phyloP scores from a whole-genome alignment of 2,329 filamentous ascomycete genomes.

The Aurifilum marmelostoma region DNA sequence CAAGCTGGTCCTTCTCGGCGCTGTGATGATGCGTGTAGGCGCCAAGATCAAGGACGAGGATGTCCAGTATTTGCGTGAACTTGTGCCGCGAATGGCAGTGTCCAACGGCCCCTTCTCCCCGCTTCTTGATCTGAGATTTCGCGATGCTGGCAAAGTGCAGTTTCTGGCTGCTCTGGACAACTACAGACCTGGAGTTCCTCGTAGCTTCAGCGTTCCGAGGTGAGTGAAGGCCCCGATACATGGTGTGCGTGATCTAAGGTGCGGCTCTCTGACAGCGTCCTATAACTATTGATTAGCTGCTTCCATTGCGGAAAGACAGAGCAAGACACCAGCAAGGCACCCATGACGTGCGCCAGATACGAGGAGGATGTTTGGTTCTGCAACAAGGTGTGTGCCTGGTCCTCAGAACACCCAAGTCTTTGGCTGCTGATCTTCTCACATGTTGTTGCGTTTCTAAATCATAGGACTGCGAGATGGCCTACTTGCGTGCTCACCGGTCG shows the following conservation, averaged over 20 bases:
- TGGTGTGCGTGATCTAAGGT: not conserved
- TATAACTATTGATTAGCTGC: slow-evolving; percentile 32
- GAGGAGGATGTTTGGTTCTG: slow-evolving; percentile 31
- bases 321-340: slow-evolving; percentile 25
- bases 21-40: slow-evolving; percentile 34
- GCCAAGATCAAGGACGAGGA: slow-evolving; percentile 32
- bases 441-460: not conserved
- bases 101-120: slow-evolving; percentile 1
- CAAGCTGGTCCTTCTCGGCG: slow-evolving; percentile 31
- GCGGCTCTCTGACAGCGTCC: not conserved
- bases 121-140: slow-evolving; percentile 28
- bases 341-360: slow-evolving; percentile 27
- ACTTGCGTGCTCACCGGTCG: slow-evolving; percentile 27
- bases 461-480: slow-evolving; percentile 30
- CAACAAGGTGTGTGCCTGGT: slow-evolving; percentile 28
- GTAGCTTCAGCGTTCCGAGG: slow-evolving; percentile 31
- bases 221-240: not conserved
- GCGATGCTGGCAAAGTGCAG: slow-evolving; percentile 30
- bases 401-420: not conserved
- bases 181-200: slow-evolving; percentile 31
- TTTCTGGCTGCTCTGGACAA: slow-evolving; percentile 33
- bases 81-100: slow-evolving; percentile 26
- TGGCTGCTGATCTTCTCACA: not conserved
- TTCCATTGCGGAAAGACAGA: slow-evolving; percentile 33
- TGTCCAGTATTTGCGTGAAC: slow-evolving; percentile 29